Percentiles rank a stretch among this genome's conserved stretches.
These are phyloP conservation scores for Phytophthora pistaciae DNA, from an alignment of 352 stramenopile species.

Conservation along the genomic window DNA sequence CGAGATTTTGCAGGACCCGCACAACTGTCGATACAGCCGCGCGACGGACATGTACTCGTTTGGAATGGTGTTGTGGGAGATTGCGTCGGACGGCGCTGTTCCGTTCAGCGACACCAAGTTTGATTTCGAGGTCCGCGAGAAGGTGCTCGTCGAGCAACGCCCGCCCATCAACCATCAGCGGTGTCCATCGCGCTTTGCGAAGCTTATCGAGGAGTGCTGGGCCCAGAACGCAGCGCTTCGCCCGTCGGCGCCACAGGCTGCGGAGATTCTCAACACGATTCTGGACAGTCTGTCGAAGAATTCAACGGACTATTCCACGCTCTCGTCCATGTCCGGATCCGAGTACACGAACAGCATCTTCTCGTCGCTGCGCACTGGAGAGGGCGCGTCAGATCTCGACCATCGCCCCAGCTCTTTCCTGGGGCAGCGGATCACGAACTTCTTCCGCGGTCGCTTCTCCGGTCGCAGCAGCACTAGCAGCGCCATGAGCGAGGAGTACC, in stretches of 20 bases:
- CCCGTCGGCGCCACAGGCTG: conserved; percentile 55
- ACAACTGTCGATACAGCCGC: conserved; percentile 71
- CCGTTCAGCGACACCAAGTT: conserved; percentile 74
- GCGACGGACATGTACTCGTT: conserved; percentile 82
- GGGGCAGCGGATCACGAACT: conserved; percentile 67
- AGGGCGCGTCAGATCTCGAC: conserved; percentile 42
- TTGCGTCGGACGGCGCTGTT: conserved; percentile 64
- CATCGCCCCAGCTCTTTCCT: conserved; percentile 56
- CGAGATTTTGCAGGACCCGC: conserved; percentile 70
- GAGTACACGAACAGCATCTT: conserved; percentile 75
- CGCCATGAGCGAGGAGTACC: conserved; percentile 46
- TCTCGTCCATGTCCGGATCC: conserved; percentile 38
- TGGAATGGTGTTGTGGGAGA: conserved; percentile 81
- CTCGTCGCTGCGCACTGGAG: conserved; percentile 51
- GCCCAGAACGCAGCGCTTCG: conserved; percentile 52
- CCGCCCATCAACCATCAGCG: conserved; percentile 57
- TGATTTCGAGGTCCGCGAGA: conserved; percentile 76
- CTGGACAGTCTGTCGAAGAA: conserved; percentile 60
- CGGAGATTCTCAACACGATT: conserved; percentile 61
- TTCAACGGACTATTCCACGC: conserved; percentile 40
- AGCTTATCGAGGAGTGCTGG: conserved; percentile 74
- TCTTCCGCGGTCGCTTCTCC: conserved; percentile 66
- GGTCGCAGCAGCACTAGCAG: conserved; percentile 53
- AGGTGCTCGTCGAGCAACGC: conserved; percentile 61
- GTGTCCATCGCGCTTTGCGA: conserved; percentile 62